Conservation (phyloP, 2,329 filamentous ascomycete genomes). For the Aureobasidium lini region DNA sequence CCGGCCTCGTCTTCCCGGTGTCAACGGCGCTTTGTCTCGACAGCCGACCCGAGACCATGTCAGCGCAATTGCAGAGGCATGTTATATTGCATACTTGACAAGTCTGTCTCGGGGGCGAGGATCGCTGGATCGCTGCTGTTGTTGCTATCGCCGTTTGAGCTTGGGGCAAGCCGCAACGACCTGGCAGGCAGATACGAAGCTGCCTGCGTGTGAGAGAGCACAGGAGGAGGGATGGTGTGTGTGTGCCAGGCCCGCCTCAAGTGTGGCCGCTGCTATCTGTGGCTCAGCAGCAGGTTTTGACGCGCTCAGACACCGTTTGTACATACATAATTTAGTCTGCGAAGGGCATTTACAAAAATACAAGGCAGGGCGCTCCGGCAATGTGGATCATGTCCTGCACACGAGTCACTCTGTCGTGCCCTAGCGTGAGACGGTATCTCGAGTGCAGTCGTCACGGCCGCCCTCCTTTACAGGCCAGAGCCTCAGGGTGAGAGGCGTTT, state of each 20-base stretch:
- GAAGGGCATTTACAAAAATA: constrained; percentile 14
- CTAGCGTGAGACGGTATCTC: constrained; percentile 15
- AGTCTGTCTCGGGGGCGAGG: constrained; percentile 5
- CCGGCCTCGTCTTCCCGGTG: constrained; percentile 9
- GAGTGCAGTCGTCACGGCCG: constrained; percentile 13
- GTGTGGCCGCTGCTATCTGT: constrained; percentile 10
- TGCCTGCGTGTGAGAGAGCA: constrained; percentile 2
- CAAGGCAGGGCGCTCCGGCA: constrained; percentile 12
- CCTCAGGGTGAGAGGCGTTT: constrained; percentile 11
- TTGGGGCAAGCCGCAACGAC: constrained; percentile 7
- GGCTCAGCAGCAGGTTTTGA: constrained; percentile 12
- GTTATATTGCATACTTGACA: constrained; percentile 4
- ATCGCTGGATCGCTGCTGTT: constrained; percentile 5
- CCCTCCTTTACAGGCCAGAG: constrained; percentile 12
- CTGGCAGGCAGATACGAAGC: constrained; percentile 9
- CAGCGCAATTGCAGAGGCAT: not conserved
- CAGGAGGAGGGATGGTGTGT: not conserved
- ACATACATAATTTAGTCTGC: constrained; percentile 13
- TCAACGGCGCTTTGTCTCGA: not conserved
- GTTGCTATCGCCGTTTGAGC: constrained; percentile 12
- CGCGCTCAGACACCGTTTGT: constrained; percentile 10
- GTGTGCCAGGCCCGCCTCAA: not conserved
- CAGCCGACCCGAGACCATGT: constrained; percentile 10
- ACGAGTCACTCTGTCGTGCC: constrained; percentile 18
- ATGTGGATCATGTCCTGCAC: constrained; percentile 14